A percentile compares a stretch with the other conserved stretches of the same genome.
Conservation (phyloP, 495 filamentous ascomycete genomes). For the Penicillium salamii region DNA sequence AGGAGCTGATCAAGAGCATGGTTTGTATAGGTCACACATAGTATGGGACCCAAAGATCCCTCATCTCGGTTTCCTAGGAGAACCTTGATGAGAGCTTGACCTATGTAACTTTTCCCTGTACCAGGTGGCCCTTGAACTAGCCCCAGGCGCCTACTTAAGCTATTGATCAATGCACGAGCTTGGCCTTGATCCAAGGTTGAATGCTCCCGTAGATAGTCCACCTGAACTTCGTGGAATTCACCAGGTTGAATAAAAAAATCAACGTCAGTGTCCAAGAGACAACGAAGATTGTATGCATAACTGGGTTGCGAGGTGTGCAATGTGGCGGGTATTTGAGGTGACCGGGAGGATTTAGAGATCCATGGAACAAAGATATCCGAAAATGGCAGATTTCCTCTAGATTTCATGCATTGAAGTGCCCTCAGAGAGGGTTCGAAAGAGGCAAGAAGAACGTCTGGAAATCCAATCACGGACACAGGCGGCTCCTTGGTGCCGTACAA, state of each 20-base stretch:
- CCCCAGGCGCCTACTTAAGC: conserved; percentile 54
- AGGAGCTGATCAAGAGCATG: conserved; percentile 73
- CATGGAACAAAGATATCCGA: conserved; percentile 1
- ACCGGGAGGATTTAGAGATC: background rate
- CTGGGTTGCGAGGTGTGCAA: conserved; percentile 47
- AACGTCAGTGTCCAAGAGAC: conserved; percentile 37
- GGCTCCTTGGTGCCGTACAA: background rate
- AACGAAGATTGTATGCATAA: conserved; percentile 54
- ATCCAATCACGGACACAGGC: conserved; percentile 56
- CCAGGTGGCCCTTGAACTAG: conserved; percentile 82
- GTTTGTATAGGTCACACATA: conserved; percentile 69
- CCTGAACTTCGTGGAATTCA: conserved; percentile 31
- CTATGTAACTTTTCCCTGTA: conserved; percentile 70
- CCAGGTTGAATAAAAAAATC: conserved; percentile 29
- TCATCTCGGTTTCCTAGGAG: conserved; percentile 54
- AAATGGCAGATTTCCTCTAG: background rate
- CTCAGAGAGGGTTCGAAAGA: conserved; percentile 66
- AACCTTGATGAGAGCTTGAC: conserved; percentile 58
- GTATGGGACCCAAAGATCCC: conserved; percentile 56
- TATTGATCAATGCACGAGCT: conserved; percentile 50
- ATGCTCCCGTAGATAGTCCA: conserved; percentile 32
- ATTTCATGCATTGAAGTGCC: conserved; percentile 60
- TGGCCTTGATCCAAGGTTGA: conserved; percentile 60
- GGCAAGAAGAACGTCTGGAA: conserved; percentile 64
- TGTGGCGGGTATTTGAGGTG: conserved; percentile 41